phyloP scores from a whole-genome alignment of 805 yeast genomes.

The Cyberlindnera americana region DNA sequence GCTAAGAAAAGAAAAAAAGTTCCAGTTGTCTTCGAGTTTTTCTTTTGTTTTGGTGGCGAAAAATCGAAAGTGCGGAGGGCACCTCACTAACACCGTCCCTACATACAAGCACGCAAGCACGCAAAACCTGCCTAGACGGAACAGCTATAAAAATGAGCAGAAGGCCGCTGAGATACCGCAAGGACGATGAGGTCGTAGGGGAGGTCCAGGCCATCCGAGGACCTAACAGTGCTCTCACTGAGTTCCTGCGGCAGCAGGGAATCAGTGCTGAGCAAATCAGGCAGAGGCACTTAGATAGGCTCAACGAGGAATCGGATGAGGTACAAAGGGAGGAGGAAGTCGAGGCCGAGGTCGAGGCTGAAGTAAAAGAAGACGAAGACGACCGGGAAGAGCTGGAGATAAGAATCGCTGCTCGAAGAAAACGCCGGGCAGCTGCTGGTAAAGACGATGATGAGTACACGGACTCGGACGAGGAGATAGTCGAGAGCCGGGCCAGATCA shows the following conservation, averaged over 20 bases:
- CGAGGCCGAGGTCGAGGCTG: conserved; percentile 28
- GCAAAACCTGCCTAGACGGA: too few species aligned
- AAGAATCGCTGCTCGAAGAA: conserved; percentile 39
- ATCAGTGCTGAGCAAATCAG: conserved; percentile 79
- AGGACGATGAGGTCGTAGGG: conserved; percentile 13
- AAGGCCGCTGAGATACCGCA: conserved; percentile 27
- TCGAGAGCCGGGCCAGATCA: conserved; percentile 6
- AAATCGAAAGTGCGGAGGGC: too few species aligned
- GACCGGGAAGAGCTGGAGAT: conserved; percentile 32
- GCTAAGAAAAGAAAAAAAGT: too few species aligned
- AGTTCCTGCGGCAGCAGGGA: conserved; percentile 84
- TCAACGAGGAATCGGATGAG: conserved; percentile 17
- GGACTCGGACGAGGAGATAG: conserved; percentile 32
- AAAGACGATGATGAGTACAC: conserved; percentile 34
- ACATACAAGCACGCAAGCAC: too few species aligned
- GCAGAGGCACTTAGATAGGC: conserved; percentile 37
- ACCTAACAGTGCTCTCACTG: conserved; percentile 86
- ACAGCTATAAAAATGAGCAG: conserved; percentile 29
- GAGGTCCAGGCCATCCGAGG: conserved; percentile 36
- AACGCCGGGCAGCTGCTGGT: conserved; percentile 37
- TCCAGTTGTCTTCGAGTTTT: neutral
- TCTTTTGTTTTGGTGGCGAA: too few species aligned
- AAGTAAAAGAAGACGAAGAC: conserved; percentile 28
- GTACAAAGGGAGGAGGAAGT: conserved; percentile 17
- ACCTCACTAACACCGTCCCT: too few species aligned